These are phyloP conservation scores for Eucalyptus cloeziana DNA, from an alignment of 345 rosid genomes.

Conservation along the genomic window DNA sequence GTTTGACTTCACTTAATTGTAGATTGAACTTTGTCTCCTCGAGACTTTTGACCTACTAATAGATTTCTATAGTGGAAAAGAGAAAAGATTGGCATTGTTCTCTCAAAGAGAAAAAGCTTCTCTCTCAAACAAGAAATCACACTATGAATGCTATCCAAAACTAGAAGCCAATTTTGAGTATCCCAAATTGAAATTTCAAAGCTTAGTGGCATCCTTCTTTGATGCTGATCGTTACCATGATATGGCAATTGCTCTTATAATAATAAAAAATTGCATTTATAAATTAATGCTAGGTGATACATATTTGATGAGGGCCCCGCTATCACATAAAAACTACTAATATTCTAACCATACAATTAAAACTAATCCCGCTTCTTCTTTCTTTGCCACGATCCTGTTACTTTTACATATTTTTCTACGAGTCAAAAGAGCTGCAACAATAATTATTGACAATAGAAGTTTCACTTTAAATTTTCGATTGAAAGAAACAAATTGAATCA, in stretches of 20 bases:
- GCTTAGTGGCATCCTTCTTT: background rate
- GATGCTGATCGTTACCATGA: background rate
- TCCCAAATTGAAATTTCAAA: background rate
- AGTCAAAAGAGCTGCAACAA: background rate
- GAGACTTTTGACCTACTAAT: background rate
- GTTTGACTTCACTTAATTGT: background rate
- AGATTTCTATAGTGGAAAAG: background rate
- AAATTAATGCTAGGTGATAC: background rate
- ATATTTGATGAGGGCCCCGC: background rate
- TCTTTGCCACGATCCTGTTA: background rate
- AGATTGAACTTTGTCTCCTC: background rate
- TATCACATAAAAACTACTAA: background rate
- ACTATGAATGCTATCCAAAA: background rate
- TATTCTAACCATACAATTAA: background rate
- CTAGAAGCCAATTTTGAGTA: background rate
- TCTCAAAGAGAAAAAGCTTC: background rate
- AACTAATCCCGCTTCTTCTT: background rate
- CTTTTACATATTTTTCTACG: too few species aligned
- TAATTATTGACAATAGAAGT: background rate
- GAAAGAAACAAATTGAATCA: too few species aligned
- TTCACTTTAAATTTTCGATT: too few species aligned
- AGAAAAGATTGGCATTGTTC: background rate
- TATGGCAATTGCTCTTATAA: background rate
- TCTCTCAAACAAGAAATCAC: background rate
- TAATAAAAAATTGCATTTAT: background rate